A percentile compares a stretch with the other conserved stretches of the same genome.
phyloP scores from a whole-genome alignment of 1,284 basidiomycete genomes.

The Pascua sp. region DNA sequence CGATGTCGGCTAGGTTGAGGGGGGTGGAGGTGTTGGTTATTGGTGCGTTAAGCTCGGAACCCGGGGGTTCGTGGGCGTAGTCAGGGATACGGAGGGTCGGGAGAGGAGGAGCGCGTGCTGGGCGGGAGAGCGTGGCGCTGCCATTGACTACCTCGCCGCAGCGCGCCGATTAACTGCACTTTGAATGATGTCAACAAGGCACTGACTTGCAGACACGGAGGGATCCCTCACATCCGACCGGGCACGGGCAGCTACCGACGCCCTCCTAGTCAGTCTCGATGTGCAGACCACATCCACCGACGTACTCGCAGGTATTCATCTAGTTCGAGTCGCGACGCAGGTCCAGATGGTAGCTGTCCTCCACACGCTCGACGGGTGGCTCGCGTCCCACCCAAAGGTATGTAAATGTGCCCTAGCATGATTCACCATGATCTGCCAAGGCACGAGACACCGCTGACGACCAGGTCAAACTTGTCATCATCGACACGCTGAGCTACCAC shows the following conservation, averaged over 20 bases:
- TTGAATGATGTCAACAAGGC: background rate
- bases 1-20: conserved; percentile 29
- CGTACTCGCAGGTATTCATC: conserved; percentile 38
- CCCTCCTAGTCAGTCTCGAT: conserved; percentile 7
- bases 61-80: no score
- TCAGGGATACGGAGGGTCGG: no score
- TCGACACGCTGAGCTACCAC: conserved; percentile 48
- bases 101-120: no score
- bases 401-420: background rate
- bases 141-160: no score
- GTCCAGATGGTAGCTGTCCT: conserved; percentile 45
- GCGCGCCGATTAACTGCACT: background rate
- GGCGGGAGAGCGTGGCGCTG: no score
- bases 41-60: conserved; percentile 19
- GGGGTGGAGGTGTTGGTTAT: conserved; percentile 41
- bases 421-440: no score
- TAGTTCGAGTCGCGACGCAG: conserved; percentile 43
- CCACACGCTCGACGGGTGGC: conserved; percentile 43
- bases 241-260: conserved; percentile 24
- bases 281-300: background rate
- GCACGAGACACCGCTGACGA: background rate
- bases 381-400: conserved; percentile 40
- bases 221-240: conserved; percentile 38
- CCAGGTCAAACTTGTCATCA: conserved; percentile 45
- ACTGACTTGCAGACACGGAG: conserved; percentile 39